Evolutionary conservation across 345 rosid species (phyloP), one percentile per base, ranked within the genome.

Genomic region (Murraya koenigii): DNA sequence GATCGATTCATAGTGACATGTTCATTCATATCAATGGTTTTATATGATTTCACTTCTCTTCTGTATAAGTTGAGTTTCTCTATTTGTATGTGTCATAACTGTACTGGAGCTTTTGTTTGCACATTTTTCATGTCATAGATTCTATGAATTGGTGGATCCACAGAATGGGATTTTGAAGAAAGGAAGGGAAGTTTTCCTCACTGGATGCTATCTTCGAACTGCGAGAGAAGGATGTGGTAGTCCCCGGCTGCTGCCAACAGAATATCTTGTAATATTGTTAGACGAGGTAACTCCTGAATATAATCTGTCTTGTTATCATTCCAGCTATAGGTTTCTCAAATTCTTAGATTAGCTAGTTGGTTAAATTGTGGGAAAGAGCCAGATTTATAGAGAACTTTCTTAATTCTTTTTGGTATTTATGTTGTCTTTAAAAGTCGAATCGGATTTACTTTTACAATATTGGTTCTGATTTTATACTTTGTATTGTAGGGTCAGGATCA

Each of bases 151-250:
- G 87, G 97, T 88, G 75, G 92, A 89, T 86, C 85, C 90, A 78
- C 87, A 82, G 9, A 85, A 85, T 81, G 98, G 95, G 55, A 88
- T 94, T 77, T 83, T 96, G 83, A 88, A 84, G 83, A 92, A 89
- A 85, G 97, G 94, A 8, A 90, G 97, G 86, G 97, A 96, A 82
- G 82, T 92, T 84, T 87, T 96, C 72, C 88, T 96, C 81, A 90
- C 97, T 33, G 98, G 98, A 74, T 92, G 97, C 83, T 85, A 87
- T 86, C 97, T 96, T 74, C 89, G 99, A 84, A 91, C 97, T 47
- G 97, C 97, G 35, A 89, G 86, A 59, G 98, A 90, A 91, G 97
- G 99, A 75, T 88, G 85, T 81, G 97, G 97, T 71, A 79, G 77
- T 81, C 81, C 92, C 33, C 85, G 97, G n/a, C 93, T 96, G 82